These are phyloP conservation scores for Trametes gibbosa DNA, from an alignment of 768 basidiomycete genomes.

Conservation along the genomic window DNA sequence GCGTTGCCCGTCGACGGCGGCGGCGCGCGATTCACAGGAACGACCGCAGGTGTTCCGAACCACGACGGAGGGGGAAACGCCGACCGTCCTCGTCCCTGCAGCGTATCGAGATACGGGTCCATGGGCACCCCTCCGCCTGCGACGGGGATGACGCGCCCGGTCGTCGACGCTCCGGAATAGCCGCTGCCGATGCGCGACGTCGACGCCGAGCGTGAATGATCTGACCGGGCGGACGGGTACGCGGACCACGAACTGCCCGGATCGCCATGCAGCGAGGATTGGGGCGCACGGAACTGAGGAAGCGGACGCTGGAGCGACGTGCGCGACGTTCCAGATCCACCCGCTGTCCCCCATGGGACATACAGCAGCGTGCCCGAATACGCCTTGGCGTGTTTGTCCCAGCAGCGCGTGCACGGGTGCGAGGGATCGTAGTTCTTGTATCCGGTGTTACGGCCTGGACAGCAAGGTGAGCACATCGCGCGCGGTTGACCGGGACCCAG, in stretches of 20 bases:
- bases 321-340: constrained; percentile 1
- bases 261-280: constrained; percentile 4
- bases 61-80: constrained; percentile 14
- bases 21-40: constrained; percentile 14
- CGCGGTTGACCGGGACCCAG: background rate
- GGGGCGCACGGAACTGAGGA: constrained; percentile 21
- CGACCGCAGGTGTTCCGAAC: background rate
- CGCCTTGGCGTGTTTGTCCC: constrained; percentile 62
- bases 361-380: constrained; percentile 62
- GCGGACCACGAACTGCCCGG: constrained; percentile 3
- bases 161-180: constrained; percentile 17
- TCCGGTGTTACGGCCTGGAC: constrained; percentile 69
- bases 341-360: constrained; percentile 36
- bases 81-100: background rate
- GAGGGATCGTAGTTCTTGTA: constrained; percentile 68
- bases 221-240: background rate
- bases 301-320: constrained; percentile 23
- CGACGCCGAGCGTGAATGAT: constrained; percentile 8
- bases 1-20: constrained; percentile 3
- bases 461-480: background rate
- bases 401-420: constrained; percentile 71
- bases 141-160: constrained; percentile 22
- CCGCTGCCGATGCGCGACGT: constrained; percentile 11
- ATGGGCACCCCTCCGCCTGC: constrained; percentile 22
- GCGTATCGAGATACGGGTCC: constrained; percentile 19